Evolutionary conservation across 116 monocot genomes (phyloP).

Genomic region (Trichopus zeylanicus): DNA sequence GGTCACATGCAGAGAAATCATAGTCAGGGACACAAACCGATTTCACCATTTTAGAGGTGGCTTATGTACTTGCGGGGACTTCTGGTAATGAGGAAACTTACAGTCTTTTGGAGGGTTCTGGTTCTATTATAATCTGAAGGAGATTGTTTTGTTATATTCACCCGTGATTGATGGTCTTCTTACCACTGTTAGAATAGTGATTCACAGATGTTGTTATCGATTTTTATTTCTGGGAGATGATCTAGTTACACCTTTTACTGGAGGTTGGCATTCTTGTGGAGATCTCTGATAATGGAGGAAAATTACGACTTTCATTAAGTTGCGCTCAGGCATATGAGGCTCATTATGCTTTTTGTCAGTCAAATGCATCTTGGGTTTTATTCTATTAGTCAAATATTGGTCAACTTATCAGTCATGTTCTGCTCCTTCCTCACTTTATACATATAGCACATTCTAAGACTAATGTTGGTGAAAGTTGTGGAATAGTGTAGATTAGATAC

Average conservation of each 20-base stretch:
- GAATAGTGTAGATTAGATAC: too few relatives aligned
- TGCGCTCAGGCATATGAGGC: neutral
- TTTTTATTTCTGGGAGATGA: neutral
- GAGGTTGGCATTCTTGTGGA: too few relatives aligned
- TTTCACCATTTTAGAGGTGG: slow-evolving; percentile 59
- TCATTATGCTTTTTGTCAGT: neutral
- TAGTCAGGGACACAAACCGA: slow-evolving; percentile 46
- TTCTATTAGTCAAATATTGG: neutral
- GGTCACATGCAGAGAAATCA: slow-evolving; percentile 33
- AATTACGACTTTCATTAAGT: neutral
- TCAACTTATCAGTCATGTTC: neutral
- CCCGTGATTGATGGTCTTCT: too few relatives aligned
- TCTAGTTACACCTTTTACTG: neutral
- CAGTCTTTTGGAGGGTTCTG: neutral
- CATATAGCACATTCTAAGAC: too few relatives aligned
- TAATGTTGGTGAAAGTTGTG: neutral
- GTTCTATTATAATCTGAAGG: neutral
- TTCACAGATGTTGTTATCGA: too few relatives aligned
- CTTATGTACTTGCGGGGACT: slow-evolving; percentile 47
- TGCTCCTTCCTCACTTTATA: neutral
- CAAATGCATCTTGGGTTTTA: too few relatives aligned
- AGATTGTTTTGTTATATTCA: too few relatives aligned
- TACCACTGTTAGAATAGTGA: too few relatives aligned
- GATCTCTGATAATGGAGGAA: neutral
- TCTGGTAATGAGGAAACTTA: slow-evolving; percentile 30